A percentile compares a stretch with the other conserved stretches of the same genome.
Evolutionary conservation across 805 yeast species (phyloP).

Genomic region (Nakazawaea wyomingensis): DNA sequence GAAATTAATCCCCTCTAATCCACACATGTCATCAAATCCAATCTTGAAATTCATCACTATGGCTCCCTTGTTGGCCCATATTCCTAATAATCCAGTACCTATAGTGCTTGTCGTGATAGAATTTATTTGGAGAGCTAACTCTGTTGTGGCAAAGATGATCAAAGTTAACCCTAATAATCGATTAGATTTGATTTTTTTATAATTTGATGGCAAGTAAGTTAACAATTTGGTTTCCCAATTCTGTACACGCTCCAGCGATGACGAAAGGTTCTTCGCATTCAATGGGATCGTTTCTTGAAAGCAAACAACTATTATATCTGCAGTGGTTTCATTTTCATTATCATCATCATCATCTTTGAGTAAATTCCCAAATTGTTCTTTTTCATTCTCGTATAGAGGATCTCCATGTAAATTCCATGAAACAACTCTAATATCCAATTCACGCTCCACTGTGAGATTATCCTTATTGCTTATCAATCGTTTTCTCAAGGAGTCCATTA

Average conservation of each 20-base stretch:
- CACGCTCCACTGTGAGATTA: background rate
- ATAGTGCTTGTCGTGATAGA: slow-evolving; percentile 35
- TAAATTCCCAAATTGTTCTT: slow-evolving; percentile 16
- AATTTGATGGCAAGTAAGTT: slow-evolving; percentile 21
- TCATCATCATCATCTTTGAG: slow-evolving; percentile 5
- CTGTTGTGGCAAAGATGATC: slow-evolving; percentile 32
- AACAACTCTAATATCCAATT: slow-evolving; percentile 22
- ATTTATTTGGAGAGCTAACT: slow-evolving; percentile 33
- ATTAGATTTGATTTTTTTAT: slow-evolving; percentile 31
- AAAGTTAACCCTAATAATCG: slow-evolving; percentile 51
- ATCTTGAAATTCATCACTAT: slow-evolving; percentile 38
- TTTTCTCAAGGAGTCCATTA: slow-evolving; percentile 7
- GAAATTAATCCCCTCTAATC: slow-evolving; percentile 26
- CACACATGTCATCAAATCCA: slow-evolving; percentile 31
- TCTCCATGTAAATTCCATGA: slow-evolving; percentile 34
- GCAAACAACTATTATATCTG: slow-evolving; percentile 37
- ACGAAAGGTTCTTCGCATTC: slow-evolving; percentile 31
- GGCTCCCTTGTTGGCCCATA: slow-evolving; percentile 62
- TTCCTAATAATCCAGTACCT: slow-evolving; percentile 51
- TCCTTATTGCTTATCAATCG: background rate
- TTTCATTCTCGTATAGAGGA: slow-evolving; percentile 17
- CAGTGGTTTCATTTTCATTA: slow-evolving; percentile 2
- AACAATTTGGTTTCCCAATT: slow-evolving; percentile 28
- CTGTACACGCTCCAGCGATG: slow-evolving; percentile 27
- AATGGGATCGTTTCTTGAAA: slow-evolving; percentile 49